Conservation (phyloP, 1,284 basidiomycete genomes). For the Sphaerobolus stellatus region DNA sequence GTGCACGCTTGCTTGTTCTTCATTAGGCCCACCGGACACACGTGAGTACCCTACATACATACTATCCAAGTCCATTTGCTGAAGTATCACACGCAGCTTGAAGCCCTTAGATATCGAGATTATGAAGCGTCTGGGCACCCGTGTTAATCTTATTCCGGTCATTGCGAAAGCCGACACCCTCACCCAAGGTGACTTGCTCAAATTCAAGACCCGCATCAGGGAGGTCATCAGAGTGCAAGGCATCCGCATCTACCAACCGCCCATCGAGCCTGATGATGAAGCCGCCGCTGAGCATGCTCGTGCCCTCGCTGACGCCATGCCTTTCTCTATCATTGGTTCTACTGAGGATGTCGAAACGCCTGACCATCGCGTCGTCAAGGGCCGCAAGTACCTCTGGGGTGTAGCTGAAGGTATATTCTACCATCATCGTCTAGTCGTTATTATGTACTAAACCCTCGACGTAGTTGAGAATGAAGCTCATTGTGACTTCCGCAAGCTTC, state of each 20-base stretch:
- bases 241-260: constrained; percentile 94
- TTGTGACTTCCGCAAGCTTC: constrained; percentile 98
- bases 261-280: constrained; percentile 90
- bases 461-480: constrained; percentile 97
- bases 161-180: constrained; percentile 96
- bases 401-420: constrained; percentile 82
- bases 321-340: constrained; percentile 98
- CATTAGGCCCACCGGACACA: constrained; percentile 93
- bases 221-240: constrained; percentile 89
- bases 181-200: constrained; percentile 86
- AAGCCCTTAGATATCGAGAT: constrained; percentile 99
- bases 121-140: constrained; percentile 95
- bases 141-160: constrained; percentile 97
- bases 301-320: constrained; percentile 85
- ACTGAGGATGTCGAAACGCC: constrained; percentile 90
- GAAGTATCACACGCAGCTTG: constrained; percentile 49
- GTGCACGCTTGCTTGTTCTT: constrained; percentile 99
- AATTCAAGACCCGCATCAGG: constrained; percentile 94
- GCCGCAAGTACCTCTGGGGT: constrained; percentile 99
- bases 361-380: constrained; percentile 94
- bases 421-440: constrained; percentile 4
- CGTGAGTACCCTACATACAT: constrained; percentile 53
- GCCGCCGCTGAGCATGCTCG: constrained; percentile 86
- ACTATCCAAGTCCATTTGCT: too few species aligned
- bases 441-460: neutral